Conservation (phyloP, 78 protist species). For the Tieghemostelium lacteum region DNA sequence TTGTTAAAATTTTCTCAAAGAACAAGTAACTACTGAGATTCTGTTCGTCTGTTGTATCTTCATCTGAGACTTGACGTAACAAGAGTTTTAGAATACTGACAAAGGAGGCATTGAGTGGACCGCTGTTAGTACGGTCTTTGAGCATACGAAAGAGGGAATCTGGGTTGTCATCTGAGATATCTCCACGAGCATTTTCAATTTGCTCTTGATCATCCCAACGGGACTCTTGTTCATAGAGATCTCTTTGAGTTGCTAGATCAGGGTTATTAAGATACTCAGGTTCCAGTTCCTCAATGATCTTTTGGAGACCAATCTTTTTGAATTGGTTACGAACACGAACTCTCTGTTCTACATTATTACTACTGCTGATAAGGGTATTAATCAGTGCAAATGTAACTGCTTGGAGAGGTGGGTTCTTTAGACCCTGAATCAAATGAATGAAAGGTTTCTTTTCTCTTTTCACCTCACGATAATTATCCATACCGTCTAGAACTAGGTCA, state of each 20-base stretch:
- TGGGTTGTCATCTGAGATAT: conserved; percentile 54
- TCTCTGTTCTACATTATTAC: conserved; percentile 28
- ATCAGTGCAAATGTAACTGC: conserved; percentile 55
- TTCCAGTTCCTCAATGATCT: conserved; percentile 26
- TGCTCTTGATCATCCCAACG: conserved; percentile 78
- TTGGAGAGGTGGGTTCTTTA: conserved; percentile 14
- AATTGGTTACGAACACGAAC: conserved; percentile 36
- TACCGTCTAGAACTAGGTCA: conserved; percentile 26
- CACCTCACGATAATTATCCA: conserved; percentile 64
- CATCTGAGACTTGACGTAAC: conserved; percentile 1
- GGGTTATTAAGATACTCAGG: conserved; percentile 31
- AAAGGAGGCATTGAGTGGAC: conserved; percentile 22
- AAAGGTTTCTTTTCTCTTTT: conserved; percentile 73
- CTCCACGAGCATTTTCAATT: conserved; percentile 49
- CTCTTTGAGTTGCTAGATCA: conserved; percentile 43
- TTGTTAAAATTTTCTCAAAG: conserved; percentile 30
- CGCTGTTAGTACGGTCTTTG: conserved; percentile 6
- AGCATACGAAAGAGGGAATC: neutral
- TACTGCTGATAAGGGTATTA: conserved; percentile 43
- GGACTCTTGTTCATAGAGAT: conserved; percentile 58
- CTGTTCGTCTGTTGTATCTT: conserved; percentile 21
- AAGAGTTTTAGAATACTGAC: conserved; percentile 36
- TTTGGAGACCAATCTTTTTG: conserved; percentile 42
- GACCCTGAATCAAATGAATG: conserved; percentile 38
- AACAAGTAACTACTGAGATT: conserved; percentile 20